Evolutionary conservation across 2,329 filamentous ascomycete species (phyloP).

Genomic region (Neofusicoccum ribis): DNA sequence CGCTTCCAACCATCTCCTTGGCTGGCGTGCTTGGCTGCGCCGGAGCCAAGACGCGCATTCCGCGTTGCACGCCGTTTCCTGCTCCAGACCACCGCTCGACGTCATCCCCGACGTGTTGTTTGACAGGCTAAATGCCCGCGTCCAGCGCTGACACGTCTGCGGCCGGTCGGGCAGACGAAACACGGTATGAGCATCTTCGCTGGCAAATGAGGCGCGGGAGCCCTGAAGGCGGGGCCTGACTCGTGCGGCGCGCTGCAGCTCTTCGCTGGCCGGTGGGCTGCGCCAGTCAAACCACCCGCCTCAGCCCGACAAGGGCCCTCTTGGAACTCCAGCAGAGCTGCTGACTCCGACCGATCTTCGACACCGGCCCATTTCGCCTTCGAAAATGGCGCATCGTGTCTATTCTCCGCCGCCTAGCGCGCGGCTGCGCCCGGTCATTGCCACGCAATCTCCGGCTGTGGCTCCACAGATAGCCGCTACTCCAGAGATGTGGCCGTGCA

Average conservation of each 20-base stretch:
- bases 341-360: background rate
- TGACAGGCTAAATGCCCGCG: background rate
- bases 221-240: background rate
- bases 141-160: conserved; percentile 1
- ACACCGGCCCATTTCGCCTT: background rate
- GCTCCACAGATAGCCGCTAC: conserved; percentile 2
- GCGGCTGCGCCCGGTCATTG: background rate
- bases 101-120: background rate
- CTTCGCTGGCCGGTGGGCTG: conserved; percentile 1
- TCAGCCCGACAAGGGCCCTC: background rate
- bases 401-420: background rate
- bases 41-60: background rate
- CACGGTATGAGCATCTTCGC: background rate
- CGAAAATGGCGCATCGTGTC: background rate
- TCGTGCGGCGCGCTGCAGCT: background rate
- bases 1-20: background rate
- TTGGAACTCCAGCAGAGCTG: conserved; percentile 3
- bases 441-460: background rate
- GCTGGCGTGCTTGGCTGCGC: conserved; percentile 2
- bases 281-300: background rate
- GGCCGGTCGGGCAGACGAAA: background rate
- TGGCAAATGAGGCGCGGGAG: background rate
- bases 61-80: background rate
- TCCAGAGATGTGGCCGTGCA: conserved; percentile 5
- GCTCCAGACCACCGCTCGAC: background rate